phyloP scores from a whole-genome alignment of 768 basidiomycete species.

The Leccinum imitatum region DNA sequence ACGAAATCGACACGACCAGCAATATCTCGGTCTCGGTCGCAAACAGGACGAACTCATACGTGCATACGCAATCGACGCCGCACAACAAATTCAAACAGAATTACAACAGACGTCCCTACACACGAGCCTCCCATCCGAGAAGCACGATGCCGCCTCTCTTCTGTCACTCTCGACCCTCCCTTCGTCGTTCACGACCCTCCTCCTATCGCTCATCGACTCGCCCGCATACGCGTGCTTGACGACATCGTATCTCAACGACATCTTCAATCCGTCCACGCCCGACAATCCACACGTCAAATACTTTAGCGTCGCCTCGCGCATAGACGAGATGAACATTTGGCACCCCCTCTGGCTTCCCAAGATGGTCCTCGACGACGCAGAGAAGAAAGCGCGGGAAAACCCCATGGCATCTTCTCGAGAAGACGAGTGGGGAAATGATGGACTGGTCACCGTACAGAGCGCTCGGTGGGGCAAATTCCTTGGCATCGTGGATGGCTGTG shows the following conservation, averaged over 20 bases:
- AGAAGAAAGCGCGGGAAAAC: conserved; percentile 54
- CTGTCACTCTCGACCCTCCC: conserved; percentile 66
- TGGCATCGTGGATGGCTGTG: conserved; percentile 83
- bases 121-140: conserved; percentile 10
- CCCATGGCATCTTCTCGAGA: conserved; percentile 41
- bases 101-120: conserved; percentile 1
- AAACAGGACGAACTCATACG: conserved; percentile 30
- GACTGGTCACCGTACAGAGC: conserved; percentile 86
- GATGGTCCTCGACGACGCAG: conserved; percentile 85
- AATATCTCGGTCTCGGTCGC: conserved; percentile 90
- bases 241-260: conserved; percentile 70
- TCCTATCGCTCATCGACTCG: conserved; percentile 89
- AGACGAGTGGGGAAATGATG: conserved; percentile 82
- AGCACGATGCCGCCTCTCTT: conserved; percentile 37
- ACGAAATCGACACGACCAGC: conserved; percentile 42
- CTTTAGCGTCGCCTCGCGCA: conserved; percentile 86
- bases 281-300: conserved; percentile 84
- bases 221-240: conserved; percentile 96
- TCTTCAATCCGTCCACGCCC: conserved; percentile 83
- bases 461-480: conserved; percentile 97
- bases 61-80: conserved; percentile 1
- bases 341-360: conserved; percentile 98
- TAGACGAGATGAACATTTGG: conserved; percentile 65
- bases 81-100: background rate
- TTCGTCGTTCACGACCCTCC: conserved; percentile 80